Evolutionary conservation across 2,329 filamentous ascomycete species (phyloP), one percentile per base, ranked within the genome.

Genomic region (Apiospora arundinis): DNA sequence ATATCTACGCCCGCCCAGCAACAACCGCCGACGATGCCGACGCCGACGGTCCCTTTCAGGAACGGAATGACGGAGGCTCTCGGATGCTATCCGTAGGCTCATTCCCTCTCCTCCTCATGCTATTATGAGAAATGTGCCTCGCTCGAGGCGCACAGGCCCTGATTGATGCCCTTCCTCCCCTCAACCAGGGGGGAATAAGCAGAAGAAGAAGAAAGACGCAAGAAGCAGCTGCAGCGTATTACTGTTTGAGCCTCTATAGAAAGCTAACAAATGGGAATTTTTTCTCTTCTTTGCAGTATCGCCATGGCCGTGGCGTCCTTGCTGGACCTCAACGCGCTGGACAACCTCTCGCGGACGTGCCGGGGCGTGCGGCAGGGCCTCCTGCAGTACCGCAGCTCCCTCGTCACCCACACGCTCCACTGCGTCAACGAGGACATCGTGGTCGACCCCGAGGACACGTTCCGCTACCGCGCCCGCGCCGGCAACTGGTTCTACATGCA

Each of bases 261-360:
- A 73, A 68, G 71, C 73, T 71, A 72, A 72, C 73, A 70, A 45
- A n/a, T 40, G 56, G 56, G 9, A 63, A n/a, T 21, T 40, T 8
- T 40, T 28, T 71, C 49, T 63, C 66, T 32, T n/a, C 14, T 45
- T 40, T 56, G 60, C 84, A 97, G 95, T 77, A 90, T 97, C 79
- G 90, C 93, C 76, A 89, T 91, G 74, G 89, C 92, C 76, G 89
- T 98, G 75, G 92, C 93, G 67, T 88, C 90, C 44, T 88, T 89
- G 76, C 90, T 98, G 80, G 95, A 98, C 80, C 89, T 97, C 68
- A 97, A 95, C 81, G 92, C 93, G 18, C 89, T 98, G 77, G 92
- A 97, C 81, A 91, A 92, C 74, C 89, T 98, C 25, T 93, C 95
- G 69, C 90, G 89, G 70, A 95, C 94, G 70, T 97, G 94, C 80